Conservation (phyloP, 257 asterid species). For the Lycium barbarum region DNA sequence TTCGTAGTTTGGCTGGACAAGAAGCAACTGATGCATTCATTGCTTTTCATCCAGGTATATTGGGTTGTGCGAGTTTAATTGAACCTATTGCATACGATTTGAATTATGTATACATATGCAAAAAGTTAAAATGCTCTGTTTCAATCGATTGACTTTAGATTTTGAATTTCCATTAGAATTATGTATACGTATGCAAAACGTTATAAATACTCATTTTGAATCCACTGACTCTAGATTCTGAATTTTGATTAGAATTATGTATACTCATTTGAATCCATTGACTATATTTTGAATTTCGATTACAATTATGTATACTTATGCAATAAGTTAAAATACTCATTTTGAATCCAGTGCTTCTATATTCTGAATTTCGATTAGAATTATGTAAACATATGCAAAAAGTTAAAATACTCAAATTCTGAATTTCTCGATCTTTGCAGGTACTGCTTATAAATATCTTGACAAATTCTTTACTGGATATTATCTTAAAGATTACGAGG, state of each 20-base stretch:
- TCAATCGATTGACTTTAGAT: too few relatives aligned
- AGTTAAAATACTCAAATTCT: background rate
- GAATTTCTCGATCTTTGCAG: conserved; percentile 47
- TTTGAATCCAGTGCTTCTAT: too few relatives aligned
- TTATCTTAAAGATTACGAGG: conserved; percentile 45
- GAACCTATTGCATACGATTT: background rate
- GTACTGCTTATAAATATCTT: conserved; percentile 52
- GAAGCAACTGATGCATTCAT: conserved; percentile 32
- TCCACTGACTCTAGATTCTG: too few relatives aligned
- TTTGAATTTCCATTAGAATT: too few relatives aligned
- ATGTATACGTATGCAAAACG: too few relatives aligned
- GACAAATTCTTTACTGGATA: conserved; percentile 51
- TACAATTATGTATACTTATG: background rate
- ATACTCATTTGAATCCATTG: too few relatives aligned
- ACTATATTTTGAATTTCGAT: too few relatives aligned
- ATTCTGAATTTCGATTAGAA: too few relatives aligned
- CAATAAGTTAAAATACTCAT: background rate
- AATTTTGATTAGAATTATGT: too few relatives aligned
- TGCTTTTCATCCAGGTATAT: conserved; percentile 20
- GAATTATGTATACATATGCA: background rate
- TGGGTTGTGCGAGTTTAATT: background rate
- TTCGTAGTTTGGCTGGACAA: conserved; percentile 32
- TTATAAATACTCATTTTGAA: too few relatives aligned
- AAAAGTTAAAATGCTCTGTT: too few relatives aligned
- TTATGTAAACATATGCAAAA: too few relatives aligned